Evolutionary conservation across 192 early-diverging fungal genomes (phyloP), one percentile per base, ranked within the genome.

Genomic region (Spizellomyces sp.): DNA sequence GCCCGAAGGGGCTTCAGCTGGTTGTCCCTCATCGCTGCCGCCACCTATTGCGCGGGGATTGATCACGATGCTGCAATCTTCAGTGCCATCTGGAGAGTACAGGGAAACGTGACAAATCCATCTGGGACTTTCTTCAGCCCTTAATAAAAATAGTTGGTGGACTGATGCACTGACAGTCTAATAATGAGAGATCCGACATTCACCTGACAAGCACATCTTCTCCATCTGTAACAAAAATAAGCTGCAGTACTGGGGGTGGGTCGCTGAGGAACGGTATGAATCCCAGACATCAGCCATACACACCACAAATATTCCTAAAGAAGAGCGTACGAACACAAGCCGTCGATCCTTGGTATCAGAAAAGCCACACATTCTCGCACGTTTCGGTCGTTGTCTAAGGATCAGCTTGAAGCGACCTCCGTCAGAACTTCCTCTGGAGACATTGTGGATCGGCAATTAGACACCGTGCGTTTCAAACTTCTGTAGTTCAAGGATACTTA

Each of bases 301-400:
- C 15, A n/a, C 36, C n/a, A 55, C 22, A 43, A n/a, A 45, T 6
- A 52, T 58, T 17, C 15, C 7, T 62, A 47, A 61, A 48, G 14
- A 17, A 4, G 62, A 14, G 61, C 9, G 22, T 8, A 69, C 73
- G 57, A 36, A 79, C 78, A 79, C 71, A 15, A 75, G 64, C 36
- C 78, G 60, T 9, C 74, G 62, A 60, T 79, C 78, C 60, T 76
- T 79, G n/a, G 70, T 76, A 2, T 74, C 75, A 14, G 67, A 45
- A 56, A 83, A 83, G 3, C 82, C 82, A 55, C 83, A 82, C 66
- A 83, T 78, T 5, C 82, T 66, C 7, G 79, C 76, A 15, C 74
- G 58, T 41, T 50, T 57, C 2, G 81, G 78, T 19, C 80, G 77
- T 60, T 83, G 81, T 15, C 76, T 52, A 27, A 83, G 64, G 6